These are phyloP conservation scores for Sextonia rubra DNA, from an alignment of 164 flowering plant species.

Conservation along the genomic window DNA sequence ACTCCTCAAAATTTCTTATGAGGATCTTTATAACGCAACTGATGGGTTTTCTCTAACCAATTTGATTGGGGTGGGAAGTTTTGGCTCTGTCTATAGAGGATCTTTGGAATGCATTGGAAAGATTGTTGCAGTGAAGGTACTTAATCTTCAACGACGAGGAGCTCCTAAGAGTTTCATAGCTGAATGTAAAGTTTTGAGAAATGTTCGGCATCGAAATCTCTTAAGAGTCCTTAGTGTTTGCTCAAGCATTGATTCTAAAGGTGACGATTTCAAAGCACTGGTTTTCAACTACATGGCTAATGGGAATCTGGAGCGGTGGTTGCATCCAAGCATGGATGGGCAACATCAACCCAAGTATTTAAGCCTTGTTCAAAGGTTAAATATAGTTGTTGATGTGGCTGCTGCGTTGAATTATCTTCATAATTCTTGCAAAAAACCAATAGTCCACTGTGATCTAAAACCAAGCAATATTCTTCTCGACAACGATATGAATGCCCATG, in stretches of 20 bases:
- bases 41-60: background rate
- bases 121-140: background rate
- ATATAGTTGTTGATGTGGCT: constrained; percentile 30
- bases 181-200: background rate
- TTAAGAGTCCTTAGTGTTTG: background rate
- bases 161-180: background rate
- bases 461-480: constrained; percentile 35
- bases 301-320: constrained; percentile 24
- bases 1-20: background rate
- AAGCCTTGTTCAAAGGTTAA: constrained; percentile 21
- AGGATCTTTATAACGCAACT: background rate
- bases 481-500: constrained; percentile 26
- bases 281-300: constrained; percentile 22
- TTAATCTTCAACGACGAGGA: background rate
- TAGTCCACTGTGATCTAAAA: constrained; percentile 32
- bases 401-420: constrained; percentile 29
- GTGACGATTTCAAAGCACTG: constrained; percentile 16
- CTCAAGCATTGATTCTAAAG: background rate
- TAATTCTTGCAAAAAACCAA: constrained; percentile 13
- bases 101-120: background rate
- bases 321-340: constrained; percentile 8
- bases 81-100: background rate
- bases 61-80: background rate
- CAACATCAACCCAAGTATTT: background rate
- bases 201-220: background rate